Percentiles rank a stretch among this genome's conserved stretches.
Evolutionary conservation across 768 basidiomycete species (phyloP).

Genomic region (Termitomyces sp.): DNA sequence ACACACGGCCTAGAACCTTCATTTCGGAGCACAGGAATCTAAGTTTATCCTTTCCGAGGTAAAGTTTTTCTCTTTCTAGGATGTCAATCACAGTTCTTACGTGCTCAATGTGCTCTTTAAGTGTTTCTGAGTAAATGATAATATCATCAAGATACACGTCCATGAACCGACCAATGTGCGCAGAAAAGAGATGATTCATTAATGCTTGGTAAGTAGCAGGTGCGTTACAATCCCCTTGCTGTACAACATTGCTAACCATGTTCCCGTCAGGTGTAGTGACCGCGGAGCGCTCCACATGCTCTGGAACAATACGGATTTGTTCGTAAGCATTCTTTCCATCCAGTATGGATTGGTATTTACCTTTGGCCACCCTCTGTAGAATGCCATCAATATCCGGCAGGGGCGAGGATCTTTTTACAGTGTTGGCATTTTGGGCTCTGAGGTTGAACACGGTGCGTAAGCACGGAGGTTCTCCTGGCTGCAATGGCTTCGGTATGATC

Average conservation of each 20-base stretch:
- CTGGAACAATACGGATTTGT: not conserved
- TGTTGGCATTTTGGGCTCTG: too few species aligned
- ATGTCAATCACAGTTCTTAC: not conserved
- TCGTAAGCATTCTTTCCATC: not conserved
- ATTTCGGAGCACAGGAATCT: not conserved
- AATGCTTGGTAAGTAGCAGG: too few species aligned
- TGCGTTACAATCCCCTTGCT: too few species aligned
- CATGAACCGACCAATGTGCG: too few species aligned
- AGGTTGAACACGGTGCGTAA: too few species aligned
- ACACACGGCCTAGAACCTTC: not conserved
- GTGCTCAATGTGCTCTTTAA: not conserved
- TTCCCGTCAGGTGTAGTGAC: not conserved
- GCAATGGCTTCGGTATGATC: too few species aligned
- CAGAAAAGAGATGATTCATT: not conserved
- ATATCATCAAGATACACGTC: not conserved
- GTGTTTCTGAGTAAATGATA: not conserved
- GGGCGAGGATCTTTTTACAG: too few species aligned
- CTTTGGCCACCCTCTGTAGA: not conserved
- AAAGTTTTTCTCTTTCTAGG: not conserved
- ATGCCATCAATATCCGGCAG: too few species aligned
- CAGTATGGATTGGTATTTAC: not conserved
- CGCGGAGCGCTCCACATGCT: not conserved
- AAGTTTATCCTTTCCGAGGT: not conserved
- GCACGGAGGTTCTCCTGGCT: too few species aligned
- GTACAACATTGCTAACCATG: not conserved